Evolutionary conservation across 768 basidiomycete genomes (phyloP).

Genomic region (Trametes punicea): DNA sequence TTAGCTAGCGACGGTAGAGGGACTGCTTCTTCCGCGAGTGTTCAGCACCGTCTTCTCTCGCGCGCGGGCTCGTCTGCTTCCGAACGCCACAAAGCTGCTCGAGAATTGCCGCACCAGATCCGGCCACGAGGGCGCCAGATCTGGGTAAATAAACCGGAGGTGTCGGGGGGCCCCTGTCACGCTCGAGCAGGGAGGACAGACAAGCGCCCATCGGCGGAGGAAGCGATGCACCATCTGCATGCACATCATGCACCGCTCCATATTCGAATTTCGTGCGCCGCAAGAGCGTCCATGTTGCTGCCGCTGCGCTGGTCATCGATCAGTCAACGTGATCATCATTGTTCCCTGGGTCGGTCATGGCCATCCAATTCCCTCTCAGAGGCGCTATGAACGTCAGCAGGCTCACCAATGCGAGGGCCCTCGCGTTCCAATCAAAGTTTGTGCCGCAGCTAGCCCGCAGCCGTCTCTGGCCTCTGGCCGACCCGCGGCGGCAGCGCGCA

Average conservation of each 20-base stretch:
- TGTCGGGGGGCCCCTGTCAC: constrained; percentile 22
- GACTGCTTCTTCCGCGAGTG: constrained; percentile 23
- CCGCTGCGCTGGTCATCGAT: constrained; percentile 13
- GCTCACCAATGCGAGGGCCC: background rate
- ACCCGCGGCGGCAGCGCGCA: background rate
- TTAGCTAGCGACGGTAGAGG: constrained; percentile 6
- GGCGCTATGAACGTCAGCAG: background rate
- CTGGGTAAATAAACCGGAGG: constrained; percentile 19
- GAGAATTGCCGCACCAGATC: constrained; percentile 18
- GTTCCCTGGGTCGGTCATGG: constrained; percentile 1
- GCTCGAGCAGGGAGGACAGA: background rate
- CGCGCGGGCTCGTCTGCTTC: constrained; percentile 17
- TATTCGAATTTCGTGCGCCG: constrained; percentile 7
- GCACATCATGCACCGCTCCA: constrained; percentile 1
- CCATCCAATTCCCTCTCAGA: background rate
- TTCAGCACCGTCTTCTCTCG: constrained; percentile 3
- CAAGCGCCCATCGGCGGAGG: constrained; percentile 23
- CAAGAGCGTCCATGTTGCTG: constrained; percentile 9
- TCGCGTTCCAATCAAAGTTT: constrained; percentile 14
- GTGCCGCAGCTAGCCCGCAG: background rate
- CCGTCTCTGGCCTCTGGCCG: background rate
- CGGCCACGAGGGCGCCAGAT: constrained; percentile 1
- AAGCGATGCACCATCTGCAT: constrained; percentile 6
- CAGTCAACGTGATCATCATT: constrained; percentile 15
- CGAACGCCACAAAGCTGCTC: constrained; percentile 27